Base-by-base conservation (phyloP, 805 yeast species). In the Vanderwaltozyma tropicalis region DNA sequence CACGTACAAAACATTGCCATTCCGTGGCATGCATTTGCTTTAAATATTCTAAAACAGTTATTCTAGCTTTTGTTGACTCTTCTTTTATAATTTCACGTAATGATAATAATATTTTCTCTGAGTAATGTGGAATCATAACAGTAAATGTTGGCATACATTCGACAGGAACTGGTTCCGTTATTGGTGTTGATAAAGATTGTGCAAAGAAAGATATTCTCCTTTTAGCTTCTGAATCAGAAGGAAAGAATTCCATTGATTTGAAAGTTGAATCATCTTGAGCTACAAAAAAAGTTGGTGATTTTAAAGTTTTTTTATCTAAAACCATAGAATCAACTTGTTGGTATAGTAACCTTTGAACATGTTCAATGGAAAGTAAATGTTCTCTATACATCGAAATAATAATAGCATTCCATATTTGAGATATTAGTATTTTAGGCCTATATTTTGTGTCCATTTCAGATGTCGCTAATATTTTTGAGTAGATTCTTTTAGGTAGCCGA, bases 201-300 rank as follows among this genome's bases (percentile, higher is more conserved):
- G 96, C 95, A 67, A 86, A 86, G 53, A 83, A 86, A 0, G 94
- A 81, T 1, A 86, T 73, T 45, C 96, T 68, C 49, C 95, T 66
- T 52, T 78, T 79, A 0, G 95, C 94, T 53, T 83, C 95, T 1
- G 86, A 74, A 35, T 76, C 74, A 1, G 72, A 56, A 18, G 74
- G 75, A 47, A 80, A 74, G 14, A 75, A 62, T 5, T 77, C 69
- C 36, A 49, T 51, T 4, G 75, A 69, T 45, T 69, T 74, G 46
- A 74, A 68, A 5, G 80, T 65, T 26, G 78, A 78, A 49, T 85
- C 95, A 52, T 86, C 95, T 48, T 80, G 92, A 0, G 87, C 78
- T 16, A 82, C 73, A 55, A 86, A 86, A 50, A 83, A 84, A 0
- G 73, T 63, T 1, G 95, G 95, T 41, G 83, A 88, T 39, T 74